Percentiles rank a stretch among this genome's conserved stretches.
Conservation (phyloP, 306 rosid genomes). For the Adenanthera pavonina region DNA sequence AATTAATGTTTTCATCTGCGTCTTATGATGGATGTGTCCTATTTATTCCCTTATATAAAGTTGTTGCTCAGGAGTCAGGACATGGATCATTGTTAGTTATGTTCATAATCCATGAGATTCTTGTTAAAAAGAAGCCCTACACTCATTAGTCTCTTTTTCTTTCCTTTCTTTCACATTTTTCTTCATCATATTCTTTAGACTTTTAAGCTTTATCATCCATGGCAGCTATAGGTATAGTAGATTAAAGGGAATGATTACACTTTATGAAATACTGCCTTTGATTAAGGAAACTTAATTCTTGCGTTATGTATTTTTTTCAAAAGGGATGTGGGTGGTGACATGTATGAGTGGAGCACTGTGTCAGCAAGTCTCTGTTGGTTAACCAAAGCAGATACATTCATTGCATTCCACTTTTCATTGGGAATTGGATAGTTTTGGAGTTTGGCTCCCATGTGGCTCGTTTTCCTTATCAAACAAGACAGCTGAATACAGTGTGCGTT, state of each 20-base stretch:
- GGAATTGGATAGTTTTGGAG: conserved; percentile 44
- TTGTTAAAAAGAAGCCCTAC: conserved; percentile 13
- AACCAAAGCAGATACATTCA: conserved; percentile 43
- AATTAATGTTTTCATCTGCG: conserved; percentile 15
- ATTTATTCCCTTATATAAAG: conserved; percentile 34
- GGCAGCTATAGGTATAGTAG: background rate
- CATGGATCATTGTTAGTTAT: conserved; percentile 26
- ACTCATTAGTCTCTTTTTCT: background rate
- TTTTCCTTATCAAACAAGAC: conserved; percentile 64
- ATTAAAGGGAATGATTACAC: conserved; percentile 21
- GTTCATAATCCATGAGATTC: conserved; percentile 42
- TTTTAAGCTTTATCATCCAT: conserved; percentile 15
- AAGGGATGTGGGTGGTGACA: conserved; percentile 46
- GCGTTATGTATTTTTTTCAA: background rate
- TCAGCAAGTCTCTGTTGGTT: conserved; percentile 51
- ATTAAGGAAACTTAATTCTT: conserved; percentile 34
- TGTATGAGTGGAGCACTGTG: conserved; percentile 54
- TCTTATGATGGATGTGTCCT: conserved; percentile 13
- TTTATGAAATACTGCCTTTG: conserved; percentile 31
- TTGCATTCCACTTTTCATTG: conserved; percentile 35
- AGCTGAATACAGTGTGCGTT: conserved; percentile 26
- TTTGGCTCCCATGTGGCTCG: conserved; percentile 70
- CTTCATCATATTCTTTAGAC: conserved; percentile 22
- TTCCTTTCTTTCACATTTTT: conserved; percentile 16
- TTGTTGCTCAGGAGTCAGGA: conserved; percentile 24